Conservation (phyloP, 768 basidiomycete species). For the Pleurotus tuber-regium region DNA sequence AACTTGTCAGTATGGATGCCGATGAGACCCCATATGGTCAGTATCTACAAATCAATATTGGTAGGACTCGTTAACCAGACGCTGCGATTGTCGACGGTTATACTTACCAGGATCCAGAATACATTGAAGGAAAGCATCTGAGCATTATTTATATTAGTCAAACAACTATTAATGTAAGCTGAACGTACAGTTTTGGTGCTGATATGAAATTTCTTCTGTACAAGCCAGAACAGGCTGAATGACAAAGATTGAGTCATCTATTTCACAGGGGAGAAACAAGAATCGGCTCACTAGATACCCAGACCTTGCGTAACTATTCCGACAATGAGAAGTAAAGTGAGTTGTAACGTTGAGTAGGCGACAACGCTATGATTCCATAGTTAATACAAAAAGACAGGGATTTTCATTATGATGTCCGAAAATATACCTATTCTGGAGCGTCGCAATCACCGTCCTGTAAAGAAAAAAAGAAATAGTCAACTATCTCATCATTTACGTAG, state of each 20-base stretch:
- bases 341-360: conserved; percentile 67
- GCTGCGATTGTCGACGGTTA: too few relatives aligned
- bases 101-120: conserved; percentile 63
- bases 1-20: conserved; percentile 74
- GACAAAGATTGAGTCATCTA: not conserved
- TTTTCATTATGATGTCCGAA: not conserved
- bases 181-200: conserved; percentile 58
- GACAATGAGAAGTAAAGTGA: conserved; percentile 65
- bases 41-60: conserved; percentile 29
- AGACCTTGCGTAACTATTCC: conserved; percentile 63
- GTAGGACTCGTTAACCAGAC: not conserved
- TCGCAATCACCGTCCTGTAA: conserved; percentile 66
- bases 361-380: conserved; percentile 48
- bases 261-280: not conserved
- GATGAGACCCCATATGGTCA: conserved; percentile 74
- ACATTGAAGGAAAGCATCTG: conserved; percentile 74
- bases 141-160: not conserved
- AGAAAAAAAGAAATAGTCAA: not conserved
- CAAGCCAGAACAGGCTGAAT: conserved; percentile 61
- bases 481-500: too few relatives aligned
- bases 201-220: conserved; percentile 62
- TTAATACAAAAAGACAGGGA: not conserved
- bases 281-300: conserved; percentile 58
- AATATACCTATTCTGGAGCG: conserved; percentile 64
- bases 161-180: not conserved